A percentile compares a stretch with the other conserved stretches of the same genome.
phyloP scores from a whole-genome alignment of 345 rosid species.

The rapeseed (Brassica napus) region Da-Ae NC_063444.1:9603501-9604000 shows the following conservation, averaged over 20 bases:
- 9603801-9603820: constrained; percentile 58
- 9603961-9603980: constrained; percentile 88
- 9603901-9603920: constrained; percentile 13
- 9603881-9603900: not conserved
- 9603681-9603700: constrained; percentile 20
- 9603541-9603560: not conserved
- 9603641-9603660: not conserved
- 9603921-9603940: constrained; percentile 4
- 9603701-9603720: constrained; percentile 29
- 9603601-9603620: not conserved
- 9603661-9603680: not conserved
- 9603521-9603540: not conserved
- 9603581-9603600: not conserved
- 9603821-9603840: constrained; percentile 17
- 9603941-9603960: constrained; percentile 21
- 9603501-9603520: not conserved
- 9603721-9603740: constrained; percentile 69
- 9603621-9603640: not conserved
- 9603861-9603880: not conserved
- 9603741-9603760: constrained; percentile 52
- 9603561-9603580: not conserved
- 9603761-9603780: constrained; percentile 43
- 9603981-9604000: constrained; percentile 76
- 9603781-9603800: constrained; percentile 55
- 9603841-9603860: not conserved